Evolutionary conservation across 2,329 filamentous ascomycete genomes (phyloP).

Genomic region (Stachybotrys elegans): DNA sequence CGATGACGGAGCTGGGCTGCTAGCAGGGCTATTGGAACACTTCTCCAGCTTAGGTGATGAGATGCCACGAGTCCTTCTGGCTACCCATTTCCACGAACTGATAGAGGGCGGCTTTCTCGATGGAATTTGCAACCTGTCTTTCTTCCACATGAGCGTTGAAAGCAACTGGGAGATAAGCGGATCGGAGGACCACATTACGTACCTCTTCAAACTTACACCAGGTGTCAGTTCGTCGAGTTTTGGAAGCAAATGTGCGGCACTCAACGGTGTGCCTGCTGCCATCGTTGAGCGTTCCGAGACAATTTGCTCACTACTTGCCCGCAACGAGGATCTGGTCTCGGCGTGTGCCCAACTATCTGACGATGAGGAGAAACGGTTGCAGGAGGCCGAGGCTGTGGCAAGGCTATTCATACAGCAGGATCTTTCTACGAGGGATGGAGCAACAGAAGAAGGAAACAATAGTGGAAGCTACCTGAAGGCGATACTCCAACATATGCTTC

Average conservation of each 20-base stretch:
- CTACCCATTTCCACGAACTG: slow-evolving; percentile 66
- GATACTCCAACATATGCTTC: too few relatives aligned
- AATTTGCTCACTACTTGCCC: slow-evolving; percentile 61
- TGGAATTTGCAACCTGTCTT: slow-evolving; percentile 43
- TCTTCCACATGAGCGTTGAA: slow-evolving; percentile 69
- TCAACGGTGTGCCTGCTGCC: slow-evolving; percentile 73
- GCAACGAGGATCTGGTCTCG: slow-evolving; percentile 70
- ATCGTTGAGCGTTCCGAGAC: slow-evolving; percentile 73
- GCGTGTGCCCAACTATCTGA: slow-evolving; percentile 64
- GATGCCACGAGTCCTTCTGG: slow-evolving; percentile 53
- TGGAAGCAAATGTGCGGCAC: slow-evolving; percentile 76
- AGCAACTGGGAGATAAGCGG: slow-evolving; percentile 47
- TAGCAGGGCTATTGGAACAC: slow-evolving; percentile 53
- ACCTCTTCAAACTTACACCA: slow-evolving; percentile 63
- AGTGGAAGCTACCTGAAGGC: too few relatives aligned
- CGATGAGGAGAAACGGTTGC: slow-evolving; percentile 60
- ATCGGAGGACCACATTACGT: slow-evolving; percentile 60
- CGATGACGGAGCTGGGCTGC: slow-evolving; percentile 53
- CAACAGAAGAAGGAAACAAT: too few relatives aligned
- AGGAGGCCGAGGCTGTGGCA: slow-evolving; percentile 59
- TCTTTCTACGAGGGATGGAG: too few relatives aligned
- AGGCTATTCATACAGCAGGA: slow-evolving; percentile 46
- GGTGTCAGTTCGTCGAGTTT: slow-evolving; percentile 78
- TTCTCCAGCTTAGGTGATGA: slow-evolving; percentile 41
- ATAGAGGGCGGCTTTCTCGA: slow-evolving; percentile 59